These are phyloP conservation scores for Quillaja saponaria DNA, from an alignment of 306 rosid genomes.

Conservation along the genomic window DNA sequence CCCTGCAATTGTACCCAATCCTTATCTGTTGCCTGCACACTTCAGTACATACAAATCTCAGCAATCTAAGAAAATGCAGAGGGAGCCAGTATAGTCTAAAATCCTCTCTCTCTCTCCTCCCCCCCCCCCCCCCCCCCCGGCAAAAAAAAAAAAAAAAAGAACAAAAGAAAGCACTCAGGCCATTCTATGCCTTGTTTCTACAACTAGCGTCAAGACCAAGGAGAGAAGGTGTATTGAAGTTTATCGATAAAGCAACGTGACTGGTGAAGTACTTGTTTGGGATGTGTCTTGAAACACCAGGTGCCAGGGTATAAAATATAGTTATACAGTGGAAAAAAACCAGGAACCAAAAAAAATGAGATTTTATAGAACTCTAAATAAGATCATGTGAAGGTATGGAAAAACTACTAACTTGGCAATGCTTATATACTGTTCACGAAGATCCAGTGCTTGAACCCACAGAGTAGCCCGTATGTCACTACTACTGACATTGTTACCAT, in stretches of 20 bases:
- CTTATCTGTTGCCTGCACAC: constrained; percentile 93
- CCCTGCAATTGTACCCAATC: constrained; percentile 86
- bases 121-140: too few species aligned
- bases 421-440: constrained; percentile 83
- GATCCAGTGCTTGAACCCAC: constrained; percentile 70
- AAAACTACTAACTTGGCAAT: constrained; percentile 67
- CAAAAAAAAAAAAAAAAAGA: too few species aligned
- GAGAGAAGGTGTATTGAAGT: too few species aligned
- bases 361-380: neutral
- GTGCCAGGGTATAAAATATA: too few species aligned
- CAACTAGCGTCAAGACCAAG: too few species aligned
- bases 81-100: constrained; percentile 8
- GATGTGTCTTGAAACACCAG: too few species aligned
- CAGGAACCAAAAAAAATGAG: constrained; percentile 12
- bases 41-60: constrained; percentile 40
- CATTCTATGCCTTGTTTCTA: constrained; percentile 16
- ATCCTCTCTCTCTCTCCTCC: too few species aligned
- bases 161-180: neutral
- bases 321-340: constrained; percentile 14
- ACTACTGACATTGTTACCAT: constrained; percentile 70
- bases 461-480: constrained; percentile 76
- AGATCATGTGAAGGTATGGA: neutral
- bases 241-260: too few species aligned
- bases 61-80: constrained; percentile 21
- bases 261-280: too few species aligned